A percentile compares a stretch with the other conserved stretches of the same genome.
Evolutionary conservation across 805 yeast species (phyloP).

Genomic region (Yarrowia sp.): DNA sequence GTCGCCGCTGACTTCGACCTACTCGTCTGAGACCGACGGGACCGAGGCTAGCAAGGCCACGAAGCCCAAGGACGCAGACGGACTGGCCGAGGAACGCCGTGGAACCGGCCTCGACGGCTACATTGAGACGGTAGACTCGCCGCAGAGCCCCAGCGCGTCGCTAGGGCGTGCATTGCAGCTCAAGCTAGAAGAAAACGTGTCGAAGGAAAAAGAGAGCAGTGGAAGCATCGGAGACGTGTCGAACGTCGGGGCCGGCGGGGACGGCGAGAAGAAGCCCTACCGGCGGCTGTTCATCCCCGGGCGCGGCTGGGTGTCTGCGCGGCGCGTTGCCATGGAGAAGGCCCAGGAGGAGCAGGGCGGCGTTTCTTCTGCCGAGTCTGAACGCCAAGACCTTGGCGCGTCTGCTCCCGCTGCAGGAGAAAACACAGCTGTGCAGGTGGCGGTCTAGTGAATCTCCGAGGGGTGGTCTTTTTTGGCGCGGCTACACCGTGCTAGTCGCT

Average conservation of each 20-base stretch:
- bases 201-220: slow-evolving; percentile 16
- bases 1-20: slow-evolving; percentile 15
- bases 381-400: neutral
- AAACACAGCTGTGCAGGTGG: neutral
- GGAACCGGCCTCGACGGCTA: neutral
- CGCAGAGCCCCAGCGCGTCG: slow-evolving; percentile 3
- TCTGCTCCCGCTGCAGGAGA: neutral
- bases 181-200: slow-evolving; percentile 18
- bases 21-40: slow-evolving; percentile 20
- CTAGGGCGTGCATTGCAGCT: slow-evolving; percentile 2
- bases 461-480: too few relatives aligned
- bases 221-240: neutral
- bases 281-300: slow-evolving; percentile 35
- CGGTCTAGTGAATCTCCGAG: too few relatives aligned
- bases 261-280: slow-evolving; percentile 33
- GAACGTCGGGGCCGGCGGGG: slow-evolving; percentile 19
- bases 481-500: too few relatives aligned
- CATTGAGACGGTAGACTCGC: slow-evolving; percentile 7
- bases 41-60: slow-evolving; percentile 8
- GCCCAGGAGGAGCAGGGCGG: slow-evolving; percentile 24
- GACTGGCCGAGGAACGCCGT: neutral
- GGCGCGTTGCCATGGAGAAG: slow-evolving; percentile 30
- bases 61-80: neutral
- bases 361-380: neutral
- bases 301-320: slow-evolving; percentile 34